Evolutionary conservation across 768 basidiomycete species (phyloP).

Genomic region (Lyophyllum decastes): DNA sequence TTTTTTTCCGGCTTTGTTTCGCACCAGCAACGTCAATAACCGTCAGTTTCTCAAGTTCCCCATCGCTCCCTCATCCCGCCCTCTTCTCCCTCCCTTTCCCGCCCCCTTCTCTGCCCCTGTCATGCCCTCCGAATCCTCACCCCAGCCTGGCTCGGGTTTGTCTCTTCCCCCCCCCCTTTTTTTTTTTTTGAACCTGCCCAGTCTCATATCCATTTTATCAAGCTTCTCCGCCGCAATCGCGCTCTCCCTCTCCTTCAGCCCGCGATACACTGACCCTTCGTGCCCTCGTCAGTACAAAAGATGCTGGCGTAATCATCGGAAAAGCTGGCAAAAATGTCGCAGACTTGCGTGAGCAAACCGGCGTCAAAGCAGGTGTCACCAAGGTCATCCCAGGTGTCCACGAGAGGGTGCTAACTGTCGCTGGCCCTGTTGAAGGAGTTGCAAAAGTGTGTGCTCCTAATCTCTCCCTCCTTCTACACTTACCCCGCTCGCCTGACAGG

Average conservation of each 20-base stretch:
- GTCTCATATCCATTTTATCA: constrained; percentile 23
- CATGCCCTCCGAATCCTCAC: constrained; percentile 70
- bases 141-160: constrained; percentile 56
- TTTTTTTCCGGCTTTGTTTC: constrained; percentile 7
- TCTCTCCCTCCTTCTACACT: constrained; percentile 9
- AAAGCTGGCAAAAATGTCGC: constrained; percentile 98
- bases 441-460: constrained; percentile 64
- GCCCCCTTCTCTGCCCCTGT: constrained; percentile 32
- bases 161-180: constrained; percentile 17
- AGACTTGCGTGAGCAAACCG: constrained; percentile 91
- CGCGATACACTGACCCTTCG: constrained; percentile 86
- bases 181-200: constrained; percentile 14
- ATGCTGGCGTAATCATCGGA: constrained; percentile 96
- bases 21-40: constrained; percentile 5
- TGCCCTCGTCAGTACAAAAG: constrained; percentile 95
- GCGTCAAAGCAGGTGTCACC: constrained; percentile 98
- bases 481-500: constrained; percentile 48
- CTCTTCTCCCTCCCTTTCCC: constrained; percentile 27
- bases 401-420: constrained; percentile 95
- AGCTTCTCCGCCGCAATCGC: constrained; percentile 68
- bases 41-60: constrained; percentile 11
- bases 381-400: constrained; percentile 98
- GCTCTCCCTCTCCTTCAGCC: constrained; percentile 71
- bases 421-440: constrained; percentile 89
- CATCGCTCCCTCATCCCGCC: constrained; percentile 29